Conservation (phyloP, 2,329 filamentous ascomycete genomes). For the Colletotrichum australisinense region DNA sequence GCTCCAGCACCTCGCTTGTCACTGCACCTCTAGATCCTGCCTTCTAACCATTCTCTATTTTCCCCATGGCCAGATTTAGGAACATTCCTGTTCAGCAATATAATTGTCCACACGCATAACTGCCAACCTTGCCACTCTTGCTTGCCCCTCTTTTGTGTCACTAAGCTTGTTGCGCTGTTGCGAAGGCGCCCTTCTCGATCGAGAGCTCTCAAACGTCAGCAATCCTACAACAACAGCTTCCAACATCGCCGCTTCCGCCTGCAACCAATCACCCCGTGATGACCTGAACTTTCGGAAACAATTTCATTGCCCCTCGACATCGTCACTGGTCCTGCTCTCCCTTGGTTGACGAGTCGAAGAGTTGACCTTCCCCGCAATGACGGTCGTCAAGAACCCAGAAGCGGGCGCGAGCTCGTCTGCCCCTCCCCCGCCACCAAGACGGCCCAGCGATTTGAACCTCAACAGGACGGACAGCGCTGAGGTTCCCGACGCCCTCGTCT, state of each 20-base stretch:
- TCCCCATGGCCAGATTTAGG: neutral
- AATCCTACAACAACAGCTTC: neutral
- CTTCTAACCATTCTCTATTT: neutral
- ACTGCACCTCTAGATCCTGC: constrained; percentile 1
- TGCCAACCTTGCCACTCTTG: neutral
- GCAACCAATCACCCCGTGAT: neutral
- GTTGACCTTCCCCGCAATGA: constrained; percentile 21
- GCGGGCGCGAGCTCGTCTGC: constrained; percentile 26
- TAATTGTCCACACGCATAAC: neutral
- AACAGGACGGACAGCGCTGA: constrained; percentile 37
- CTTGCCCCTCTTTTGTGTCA: constrained; percentile 1
- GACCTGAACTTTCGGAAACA: neutral
- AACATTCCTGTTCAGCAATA: neutral
- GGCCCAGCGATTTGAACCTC: constrained; percentile 20
- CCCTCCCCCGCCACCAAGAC: constrained; percentile 22
- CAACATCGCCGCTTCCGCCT: neutral
- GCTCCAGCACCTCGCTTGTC: neutral
- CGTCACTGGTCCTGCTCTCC: neutral
- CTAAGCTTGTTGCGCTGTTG: constrained; percentile 8
- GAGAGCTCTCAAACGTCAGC: neutral
- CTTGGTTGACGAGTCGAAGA: neutral
- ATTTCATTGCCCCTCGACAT: neutral
- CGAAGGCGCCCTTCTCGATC: neutral
- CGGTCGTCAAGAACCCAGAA: constrained; percentile 23
- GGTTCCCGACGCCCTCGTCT: constrained; percentile 46